phyloP scores from a whole-genome alignment of 306 rosid species.

The Lathyrus tuberosus region DNA sequence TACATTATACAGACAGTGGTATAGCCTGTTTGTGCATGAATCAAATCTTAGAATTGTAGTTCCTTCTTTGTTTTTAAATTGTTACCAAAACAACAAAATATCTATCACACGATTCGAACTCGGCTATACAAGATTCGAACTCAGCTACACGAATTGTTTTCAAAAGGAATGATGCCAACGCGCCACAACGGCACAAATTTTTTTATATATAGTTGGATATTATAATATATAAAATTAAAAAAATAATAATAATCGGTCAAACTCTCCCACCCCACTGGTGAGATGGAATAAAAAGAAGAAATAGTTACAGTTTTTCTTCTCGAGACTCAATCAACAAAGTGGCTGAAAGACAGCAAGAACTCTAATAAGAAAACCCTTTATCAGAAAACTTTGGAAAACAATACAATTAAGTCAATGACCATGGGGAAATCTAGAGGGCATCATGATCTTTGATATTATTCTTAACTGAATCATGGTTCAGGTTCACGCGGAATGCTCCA shows the following conservation, averaged over 20 bases:
- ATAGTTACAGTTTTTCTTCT: not conserved
- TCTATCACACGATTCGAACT: not conserved
- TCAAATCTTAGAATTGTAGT: not conserved
- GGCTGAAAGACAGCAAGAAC: not conserved
- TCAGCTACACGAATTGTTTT: not conserved
- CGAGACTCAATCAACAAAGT: not conserved
- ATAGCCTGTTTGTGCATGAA: not conserved
- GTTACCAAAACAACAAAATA: not conserved
- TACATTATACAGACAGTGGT: not conserved
- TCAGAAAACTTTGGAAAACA: not conserved
- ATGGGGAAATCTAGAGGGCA: not conserved
- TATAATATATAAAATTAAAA: not conserved
- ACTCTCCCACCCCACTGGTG: not conserved
- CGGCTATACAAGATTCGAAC: not conserved
- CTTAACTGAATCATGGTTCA: not conserved
- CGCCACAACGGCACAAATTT: not conserved
- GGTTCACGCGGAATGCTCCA: not conserved
- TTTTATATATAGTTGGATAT: not conserved
- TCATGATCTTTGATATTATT: not conserved
- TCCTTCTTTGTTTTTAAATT: not conserved
- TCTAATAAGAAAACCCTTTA: not conserved
- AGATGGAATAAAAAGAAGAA: not conserved
- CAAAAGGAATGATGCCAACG: not conserved
- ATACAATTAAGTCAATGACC: slow-evolving; percentile 7
- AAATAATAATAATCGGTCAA: not conserved